A percentile compares a stretch with the other conserved stretches of the same genome.
Evolutionary conservation across 164 flowering plant genomes (phyloP).

Genomic region (Brasenia schreberi): DNA sequence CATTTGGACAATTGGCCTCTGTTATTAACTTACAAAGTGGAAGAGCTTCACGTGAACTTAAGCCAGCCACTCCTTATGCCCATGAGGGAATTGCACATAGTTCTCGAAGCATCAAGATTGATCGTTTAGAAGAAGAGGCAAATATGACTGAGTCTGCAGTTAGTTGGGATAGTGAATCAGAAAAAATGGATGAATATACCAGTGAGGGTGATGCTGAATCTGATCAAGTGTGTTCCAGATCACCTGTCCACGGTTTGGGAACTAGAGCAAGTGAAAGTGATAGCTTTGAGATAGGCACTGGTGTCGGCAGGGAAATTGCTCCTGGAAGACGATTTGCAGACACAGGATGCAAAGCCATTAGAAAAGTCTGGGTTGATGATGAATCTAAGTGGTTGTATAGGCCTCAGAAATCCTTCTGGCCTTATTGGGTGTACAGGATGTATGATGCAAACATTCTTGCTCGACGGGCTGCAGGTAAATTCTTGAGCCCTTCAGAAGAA

Average conservation of each 20-base stretch:
- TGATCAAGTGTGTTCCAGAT: constrained; percentile 18
- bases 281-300: neutral
- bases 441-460: constrained; percentile 84
- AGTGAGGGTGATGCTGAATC: constrained; percentile 53
- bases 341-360: constrained; percentile 9
- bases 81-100: constrained; percentile 34
- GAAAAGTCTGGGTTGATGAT: constrained; percentile 9
- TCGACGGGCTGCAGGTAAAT: constrained; percentile 61
- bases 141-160: constrained; percentile 39
- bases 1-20: constrained; percentile 45
- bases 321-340: constrained; percentile 13
- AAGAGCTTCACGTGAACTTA: constrained; percentile 4
- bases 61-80: constrained; percentile 17
- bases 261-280: constrained; percentile 11
- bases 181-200: constrained; percentile 34
- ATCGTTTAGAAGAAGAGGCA: constrained; percentile 43
- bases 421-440: constrained; percentile 85
- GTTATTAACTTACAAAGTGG: constrained; percentile 14
- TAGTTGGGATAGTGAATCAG: constrained; percentile 24
- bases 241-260: constrained; percentile 8
- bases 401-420: constrained; percentile 70
- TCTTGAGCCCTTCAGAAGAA: too few species aligned
- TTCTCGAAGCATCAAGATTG: constrained; percentile 63
- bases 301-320: constrained; percentile 4
- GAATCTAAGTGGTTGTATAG: constrained; percentile 16